These are phyloP conservation scores for Blastocystis sp. DNA, from an alignment of 352 stramenopile genomes.

Conservation along the genomic window DNA sequence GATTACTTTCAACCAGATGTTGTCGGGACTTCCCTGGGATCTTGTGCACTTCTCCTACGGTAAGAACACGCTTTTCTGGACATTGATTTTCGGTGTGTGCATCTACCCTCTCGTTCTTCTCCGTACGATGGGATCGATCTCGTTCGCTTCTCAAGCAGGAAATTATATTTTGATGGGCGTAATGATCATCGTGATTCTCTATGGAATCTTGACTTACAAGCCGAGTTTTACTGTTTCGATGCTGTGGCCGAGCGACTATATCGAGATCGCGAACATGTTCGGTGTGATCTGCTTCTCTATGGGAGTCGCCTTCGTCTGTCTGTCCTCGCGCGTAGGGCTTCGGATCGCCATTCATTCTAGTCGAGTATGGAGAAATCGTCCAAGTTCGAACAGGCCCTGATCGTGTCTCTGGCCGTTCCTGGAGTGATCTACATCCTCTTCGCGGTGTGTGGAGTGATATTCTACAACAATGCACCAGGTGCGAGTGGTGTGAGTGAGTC, in stretches of 20 bases:
- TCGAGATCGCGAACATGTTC: constrained; percentile 61
- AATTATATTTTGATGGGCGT: constrained; percentile 53
- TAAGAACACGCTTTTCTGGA: constrained; percentile 21
- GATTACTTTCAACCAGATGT: constrained; percentile 58
- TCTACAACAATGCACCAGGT: constrained; percentile 36
- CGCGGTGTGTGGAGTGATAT: constrained; percentile 11
- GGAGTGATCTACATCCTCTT: constrained; percentile 50
- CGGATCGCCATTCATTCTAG: background rate
- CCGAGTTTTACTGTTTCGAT: background rate
- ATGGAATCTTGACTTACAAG: constrained; percentile 31
- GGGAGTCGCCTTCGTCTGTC: constrained; percentile 54
- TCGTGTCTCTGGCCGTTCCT: constrained; percentile 9
- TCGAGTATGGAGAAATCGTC: constrained; percentile 26
- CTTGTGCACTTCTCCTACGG: background rate
- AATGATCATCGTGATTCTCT: constrained; percentile 36
- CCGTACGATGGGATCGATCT: constrained; percentile 51
- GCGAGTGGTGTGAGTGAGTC: background rate
- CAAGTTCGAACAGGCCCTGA: constrained; percentile 4
- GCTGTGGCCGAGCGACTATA: background rate
- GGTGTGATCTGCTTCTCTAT: constrained; percentile 60
- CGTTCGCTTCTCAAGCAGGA: constrained; percentile 49
- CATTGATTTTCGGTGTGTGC: background rate
- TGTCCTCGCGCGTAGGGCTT: constrained; percentile 5
- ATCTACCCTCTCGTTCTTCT: constrained; percentile 39
- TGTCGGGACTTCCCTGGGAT: background rate